Evolutionary conservation across 2,329 filamentous ascomycete species (phyloP), one percentile per base, ranked within the genome.

Genomic region (Chaetomiaceae sp.): DNA sequence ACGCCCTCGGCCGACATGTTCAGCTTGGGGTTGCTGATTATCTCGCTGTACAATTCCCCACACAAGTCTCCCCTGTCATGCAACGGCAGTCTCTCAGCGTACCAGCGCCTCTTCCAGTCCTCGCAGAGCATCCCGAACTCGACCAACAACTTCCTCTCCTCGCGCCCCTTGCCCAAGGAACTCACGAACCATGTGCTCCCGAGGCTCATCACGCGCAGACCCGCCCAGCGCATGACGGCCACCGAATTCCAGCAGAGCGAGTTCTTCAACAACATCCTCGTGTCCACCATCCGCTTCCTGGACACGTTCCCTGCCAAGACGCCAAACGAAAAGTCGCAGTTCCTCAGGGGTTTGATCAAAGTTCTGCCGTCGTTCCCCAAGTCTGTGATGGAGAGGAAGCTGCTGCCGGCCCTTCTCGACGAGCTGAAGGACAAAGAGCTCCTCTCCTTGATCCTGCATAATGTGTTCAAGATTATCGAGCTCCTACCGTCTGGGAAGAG

Each of bases 221-320:
- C 94, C 3, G 90, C 91, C 3, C 89, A 95, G 67, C 83, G 94
- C 40, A 81, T 97, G 74, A 91, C 85, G 23, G 91, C 92, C 4
- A 84, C 82, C 50, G 92, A 96, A 63, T 97, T 99, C 62, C 94
- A 99, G 66, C 84, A 96, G 69, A 95, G 91, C 65, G 85, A 89
- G 61, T 99, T 95, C 68, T 99, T 99, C 67, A 91, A 99, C 71
- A 99, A 97, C 65, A 89, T 97, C 42, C 77, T 99, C 4, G 90
- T 99, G 20, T 96, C 91, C 0, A 96, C 94, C 0, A 96, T 99
- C 58, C 88, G 94, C 12, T 99, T 99, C 66, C 75, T 99, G 23
- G 94, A 99, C 63, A 82, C 85, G 0, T 83, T 99, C 55, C 92
- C 94, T 0, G 89, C 89, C 31, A 99, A 99, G 73, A 96, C 91